These are phyloP conservation scores for Chloropicon primus DNA, from an alignment of 139 green algal genomes.

Conservation along the genomic window DNA sequence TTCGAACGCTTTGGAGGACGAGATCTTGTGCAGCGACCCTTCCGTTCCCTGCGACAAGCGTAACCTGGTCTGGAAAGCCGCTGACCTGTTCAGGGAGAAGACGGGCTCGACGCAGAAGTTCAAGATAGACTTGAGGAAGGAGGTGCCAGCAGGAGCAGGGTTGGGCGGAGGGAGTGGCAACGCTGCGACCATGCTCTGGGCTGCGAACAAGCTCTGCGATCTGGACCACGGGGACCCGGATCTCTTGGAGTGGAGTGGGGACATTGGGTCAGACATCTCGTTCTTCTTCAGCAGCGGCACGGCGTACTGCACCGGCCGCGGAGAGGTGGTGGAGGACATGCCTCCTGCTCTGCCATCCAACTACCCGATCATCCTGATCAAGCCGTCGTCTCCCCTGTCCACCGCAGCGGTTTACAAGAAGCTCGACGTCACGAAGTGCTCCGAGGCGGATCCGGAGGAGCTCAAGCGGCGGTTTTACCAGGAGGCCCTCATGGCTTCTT, in stretches of 20 bases:
- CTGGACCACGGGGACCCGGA: constrained; percentile 48
- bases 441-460: constrained; percentile 53
- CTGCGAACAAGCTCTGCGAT: constrained; percentile 84
- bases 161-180: constrained; percentile 92
- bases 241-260: constrained; percentile 73
- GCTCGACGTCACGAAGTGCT: constrained; percentile 64
- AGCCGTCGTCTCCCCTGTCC: constrained; percentile 46
- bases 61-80: constrained; percentile 86
- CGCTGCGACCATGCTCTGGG: constrained; percentile 88
- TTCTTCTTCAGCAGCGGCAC: constrained; percentile 89
- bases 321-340: constrained; percentile 82
- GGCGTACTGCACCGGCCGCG: constrained; percentile 83
- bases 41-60: constrained; percentile 76
- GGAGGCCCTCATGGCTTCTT: constrained; percentile 4
- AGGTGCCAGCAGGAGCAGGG: constrained; percentile 80
- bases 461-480: constrained; percentile 39
- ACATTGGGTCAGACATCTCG: constrained; percentile 92
- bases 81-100: constrained; percentile 71
- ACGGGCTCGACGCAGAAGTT: constrained; percentile 61
- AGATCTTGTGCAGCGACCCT: constrained; percentile 57
- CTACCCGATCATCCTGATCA: constrained; percentile 79
- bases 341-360: constrained; percentile 53
- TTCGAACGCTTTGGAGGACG: constrained; percentile 34
- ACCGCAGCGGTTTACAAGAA: constrained; percentile 88
- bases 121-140: constrained; percentile 72